These are phyloP conservation scores for Hypoxylon sp. DNA, from an alignment of 2,329 filamentous ascomycete genomes.

Conservation along the genomic window DNA sequence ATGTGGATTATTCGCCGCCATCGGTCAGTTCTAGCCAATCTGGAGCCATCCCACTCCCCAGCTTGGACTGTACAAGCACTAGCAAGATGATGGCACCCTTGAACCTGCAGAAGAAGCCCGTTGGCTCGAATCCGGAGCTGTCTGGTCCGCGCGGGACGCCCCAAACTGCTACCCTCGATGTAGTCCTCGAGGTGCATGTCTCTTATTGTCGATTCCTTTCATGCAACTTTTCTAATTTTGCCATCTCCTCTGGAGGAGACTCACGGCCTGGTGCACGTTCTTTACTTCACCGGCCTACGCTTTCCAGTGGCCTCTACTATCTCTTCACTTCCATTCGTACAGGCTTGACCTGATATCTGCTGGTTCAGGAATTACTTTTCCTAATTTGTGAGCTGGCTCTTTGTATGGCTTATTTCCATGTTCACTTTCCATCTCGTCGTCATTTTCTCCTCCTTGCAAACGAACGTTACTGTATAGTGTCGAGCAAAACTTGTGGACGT, in stretches of 20 bases:
- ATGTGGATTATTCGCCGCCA: conserved; percentile 38
- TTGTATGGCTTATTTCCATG: conserved; percentile 49
- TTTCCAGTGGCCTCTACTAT: conserved; percentile 47
- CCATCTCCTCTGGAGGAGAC: conserved; percentile 53
- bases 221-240: conserved; percentile 50
- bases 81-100: conserved; percentile 43
- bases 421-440: conserved; percentile 49
- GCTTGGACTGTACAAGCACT: conserved; percentile 37
- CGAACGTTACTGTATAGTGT: conserved; percentile 46
- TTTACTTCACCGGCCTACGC: conserved; percentile 52
- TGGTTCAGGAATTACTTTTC: conserved; percentile 63
- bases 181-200: conserved; percentile 46
- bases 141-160: conserved; percentile 53
- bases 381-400: conserved; percentile 59
- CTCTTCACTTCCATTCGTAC: conserved; percentile 56
- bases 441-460: conserved; percentile 42
- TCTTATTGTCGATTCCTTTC: conserved; percentile 49
- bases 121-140: conserved; percentile 53
- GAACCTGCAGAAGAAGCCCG: conserved; percentile 49
- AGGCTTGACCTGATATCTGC: conserved; percentile 53
- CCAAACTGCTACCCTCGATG: conserved; percentile 43
- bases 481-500: conserved; percentile 52
- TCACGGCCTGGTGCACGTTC: conserved; percentile 53
- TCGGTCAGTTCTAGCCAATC: conserved; percentile 46
- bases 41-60: conserved; percentile 17